Evolutionary conservation across 140 eudicot species (phyloP).

Genomic region (Cichorium intybus): DNA sequence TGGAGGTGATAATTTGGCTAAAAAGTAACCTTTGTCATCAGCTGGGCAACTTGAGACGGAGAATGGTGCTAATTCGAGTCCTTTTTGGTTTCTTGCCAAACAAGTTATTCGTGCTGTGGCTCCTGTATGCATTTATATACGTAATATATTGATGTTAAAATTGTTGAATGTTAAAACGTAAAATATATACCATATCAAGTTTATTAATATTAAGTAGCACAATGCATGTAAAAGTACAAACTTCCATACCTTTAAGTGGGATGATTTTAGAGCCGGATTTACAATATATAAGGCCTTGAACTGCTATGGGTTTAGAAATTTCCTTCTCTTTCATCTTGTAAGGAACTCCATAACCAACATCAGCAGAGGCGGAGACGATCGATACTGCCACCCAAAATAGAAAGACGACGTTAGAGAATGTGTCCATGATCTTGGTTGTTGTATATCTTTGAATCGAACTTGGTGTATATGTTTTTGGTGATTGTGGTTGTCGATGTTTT

Average conservation of each 20-base stretch:
- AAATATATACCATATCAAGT: not conserved
- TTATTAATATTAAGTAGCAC: not conserved
- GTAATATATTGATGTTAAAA: not conserved
- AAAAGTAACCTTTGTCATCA: constrained; percentile 55
- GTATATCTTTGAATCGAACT: not conserved
- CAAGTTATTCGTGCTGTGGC: constrained; percentile 49
- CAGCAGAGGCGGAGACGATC: not conserved
- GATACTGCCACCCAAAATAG: not conserved
- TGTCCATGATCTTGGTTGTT: constrained; percentile 12
- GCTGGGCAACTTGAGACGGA: constrained; percentile 42
- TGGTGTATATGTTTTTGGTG: constrained; percentile 12
- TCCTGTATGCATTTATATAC: constrained; percentile 24
- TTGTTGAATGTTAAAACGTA: not conserved
- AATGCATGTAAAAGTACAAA: not conserved
- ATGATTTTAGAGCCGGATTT: constrained; percentile 38
- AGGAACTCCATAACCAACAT: constrained; percentile 20
- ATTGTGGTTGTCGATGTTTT: constrained; percentile 5
- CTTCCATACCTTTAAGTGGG: constrained; percentile 45
- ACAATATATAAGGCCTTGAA: constrained; percentile 57
- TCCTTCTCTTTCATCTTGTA: constrained; percentile 10
- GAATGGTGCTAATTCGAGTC: constrained; percentile 53
- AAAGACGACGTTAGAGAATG: constrained; percentile 8
- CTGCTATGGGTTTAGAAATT: constrained; percentile 19
- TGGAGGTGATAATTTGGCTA: constrained; percentile 38
- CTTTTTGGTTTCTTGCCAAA: constrained; percentile 44